Percentiles rank a stretch among this genome's conserved stretches.
Conservation (phyloP, 495 filamentous ascomycete genomes). For the Talaromyces trachyspermus region DNA sequence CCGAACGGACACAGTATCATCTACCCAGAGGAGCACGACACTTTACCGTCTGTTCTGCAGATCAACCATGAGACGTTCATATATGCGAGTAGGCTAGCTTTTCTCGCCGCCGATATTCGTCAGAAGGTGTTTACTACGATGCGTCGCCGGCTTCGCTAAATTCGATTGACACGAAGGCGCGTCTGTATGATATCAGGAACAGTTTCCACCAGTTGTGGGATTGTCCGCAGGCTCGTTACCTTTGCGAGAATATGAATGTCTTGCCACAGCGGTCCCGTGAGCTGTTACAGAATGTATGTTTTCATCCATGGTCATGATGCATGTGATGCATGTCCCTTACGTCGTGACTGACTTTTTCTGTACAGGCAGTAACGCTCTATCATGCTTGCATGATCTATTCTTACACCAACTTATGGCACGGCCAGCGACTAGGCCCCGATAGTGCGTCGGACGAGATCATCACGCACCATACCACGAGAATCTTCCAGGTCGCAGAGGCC, state of each 20-base stretch:
- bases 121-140: constrained; percentile 12
- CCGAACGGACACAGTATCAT: constrained; percentile 23
- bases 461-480: constrained; percentile 32
- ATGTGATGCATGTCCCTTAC: constrained; percentile 7
- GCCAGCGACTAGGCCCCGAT: constrained; percentile 32
- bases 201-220: constrained; percentile 36
- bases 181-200: constrained; percentile 27
- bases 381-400: constrained; percentile 45
- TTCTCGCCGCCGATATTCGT: constrained; percentile 32
- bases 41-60: constrained; percentile 34
- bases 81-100: constrained; percentile 33
- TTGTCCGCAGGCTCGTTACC: constrained; percentile 24
- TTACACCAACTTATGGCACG: constrained; percentile 42
- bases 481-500: constrained; percentile 36
- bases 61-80: constrained; percentile 38
- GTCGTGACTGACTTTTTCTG: constrained; percentile 7
- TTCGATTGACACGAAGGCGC: constrained; percentile 12
- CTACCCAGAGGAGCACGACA: constrained; percentile 28
- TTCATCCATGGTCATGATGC: too few relatives aligned
- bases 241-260: constrained; percentile 28
- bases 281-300: constrained; percentile 42
- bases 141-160: neutral
- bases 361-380: constrained; percentile 38
- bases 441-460: constrained; percentile 31
- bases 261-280: constrained; percentile 34